Evolutionary conservation across 305 asterid genomes (phyloP), one percentile per base, ranked within the genome.

Genomic region (Fraxinus latifolia): DNA sequence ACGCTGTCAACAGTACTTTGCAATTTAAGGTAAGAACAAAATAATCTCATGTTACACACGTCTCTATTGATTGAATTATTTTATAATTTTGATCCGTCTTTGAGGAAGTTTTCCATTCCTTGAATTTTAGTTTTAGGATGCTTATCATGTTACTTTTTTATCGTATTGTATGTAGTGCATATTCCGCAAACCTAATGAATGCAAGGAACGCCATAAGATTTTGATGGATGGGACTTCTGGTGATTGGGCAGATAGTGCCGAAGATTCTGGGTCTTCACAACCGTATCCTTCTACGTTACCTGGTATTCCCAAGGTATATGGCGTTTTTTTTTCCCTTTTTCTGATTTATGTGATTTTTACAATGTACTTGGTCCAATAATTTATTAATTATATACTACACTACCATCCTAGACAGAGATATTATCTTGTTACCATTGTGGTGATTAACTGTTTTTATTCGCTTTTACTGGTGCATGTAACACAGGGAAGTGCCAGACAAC

Each of bases 401-500:
- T 55, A 8, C 55, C 55, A 27, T 21, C 70, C 77, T 77, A 11
- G 70, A 17, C 65, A 2, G 60, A 50, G 23, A 15, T 77, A 60
- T 67, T 76, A 19, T 37, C 72, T 27, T 75, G 53, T 79, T 86
- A 73, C 53, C 34, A 53, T 77, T n/a, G 60, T 32, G 83, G 27
- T 83, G 78, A 77, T 21, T 84, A 25, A 17, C 77, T 27, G 15
- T 68, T 53, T 77, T 53, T 42, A 17, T 80, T 60, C 31, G 34
- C 31, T 82, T 32, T 73, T 82, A 36, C 44, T 58, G 79, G 55
- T 81, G 85, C 88, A 31, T 87, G 77, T 78, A 70, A 37, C 87
- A 71, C 94, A 95, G 99, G 99, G 99, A 85, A 92, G 93, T 83
- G 99, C 99, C 83, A 89, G 99, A 72, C 97, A 94, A 84, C 88